Evolutionary conservation across 176 grass and related monocot species (phyloP).

Genomic region (Juncus inflexus): DNA sequence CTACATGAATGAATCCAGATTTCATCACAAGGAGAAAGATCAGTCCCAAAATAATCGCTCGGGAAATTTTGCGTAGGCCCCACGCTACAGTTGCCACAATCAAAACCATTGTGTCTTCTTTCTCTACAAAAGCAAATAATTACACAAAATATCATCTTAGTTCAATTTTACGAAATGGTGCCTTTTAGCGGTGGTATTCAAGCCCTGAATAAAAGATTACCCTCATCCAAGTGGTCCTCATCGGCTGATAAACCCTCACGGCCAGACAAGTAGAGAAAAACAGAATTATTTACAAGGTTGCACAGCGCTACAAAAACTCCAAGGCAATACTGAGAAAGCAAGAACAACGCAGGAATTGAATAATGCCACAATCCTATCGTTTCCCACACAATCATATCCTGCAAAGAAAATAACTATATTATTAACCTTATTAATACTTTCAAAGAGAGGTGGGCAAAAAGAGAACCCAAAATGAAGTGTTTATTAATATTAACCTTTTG

Average conservation of each 20-base stretch:
- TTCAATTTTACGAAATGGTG: neutral
- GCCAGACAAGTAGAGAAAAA: slow-evolving; percentile 66
- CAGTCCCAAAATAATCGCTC: slow-evolving; percentile 80
- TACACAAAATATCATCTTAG: neutral
- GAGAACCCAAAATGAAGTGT: slow-evolving; percentile 16
- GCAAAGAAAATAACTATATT: slow-evolving; percentile 30
- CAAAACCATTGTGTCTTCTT: slow-evolving; percentile 81
- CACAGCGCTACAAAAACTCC: slow-evolving; percentile 93
- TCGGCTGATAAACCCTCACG: slow-evolving; percentile 51
- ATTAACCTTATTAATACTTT: slow-evolving; percentile 19
- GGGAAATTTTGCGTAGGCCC: slow-evolving; percentile 88
- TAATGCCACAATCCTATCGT: slow-evolving; percentile 98
- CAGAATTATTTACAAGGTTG: slow-evolving; percentile 97
- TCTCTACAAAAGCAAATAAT: slow-evolving; percentile 49
- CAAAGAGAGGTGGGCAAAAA: slow-evolving; percentile 18
- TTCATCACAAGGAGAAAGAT: slow-evolving; percentile 95
- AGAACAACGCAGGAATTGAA: slow-evolving; percentile 91
- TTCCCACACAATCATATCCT: slow-evolving; percentile 99
- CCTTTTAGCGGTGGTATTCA: neutral
- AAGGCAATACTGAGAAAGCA: slow-evolving; percentile 94
- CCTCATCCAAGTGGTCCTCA: slow-evolving; percentile 74
- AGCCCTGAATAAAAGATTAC: slow-evolving; percentile 27
- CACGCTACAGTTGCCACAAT: slow-evolving; percentile 91
- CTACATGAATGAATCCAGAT: slow-evolving; percentile 93
- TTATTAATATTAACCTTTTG: slow-evolving; percentile 49